Conservation (phyloP, 1,284 basidiomycete genomes). For the Ustilago hordei region DNA sequence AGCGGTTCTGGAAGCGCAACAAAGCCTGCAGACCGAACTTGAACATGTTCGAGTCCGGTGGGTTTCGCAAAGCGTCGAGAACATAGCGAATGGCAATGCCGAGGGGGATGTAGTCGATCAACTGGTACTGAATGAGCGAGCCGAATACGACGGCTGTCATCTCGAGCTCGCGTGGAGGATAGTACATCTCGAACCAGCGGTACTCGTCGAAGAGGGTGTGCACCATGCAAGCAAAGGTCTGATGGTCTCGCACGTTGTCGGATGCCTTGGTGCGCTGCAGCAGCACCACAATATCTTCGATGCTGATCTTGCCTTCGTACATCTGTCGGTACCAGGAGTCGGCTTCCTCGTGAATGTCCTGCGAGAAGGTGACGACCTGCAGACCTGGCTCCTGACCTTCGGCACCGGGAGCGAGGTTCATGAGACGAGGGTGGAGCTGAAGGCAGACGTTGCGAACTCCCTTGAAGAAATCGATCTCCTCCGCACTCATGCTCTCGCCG, state of each 20-base stretch:
- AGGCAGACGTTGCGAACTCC: conserved; percentile 93
- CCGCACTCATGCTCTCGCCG: conserved; percentile 71
- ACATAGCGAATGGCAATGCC: conserved; percentile 98
- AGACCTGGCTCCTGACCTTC: conserved; percentile 92
- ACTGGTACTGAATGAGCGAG: conserved; percentile 90
- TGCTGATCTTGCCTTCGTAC: conserved; percentile 90
- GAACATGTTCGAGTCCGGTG: conserved; percentile 91
- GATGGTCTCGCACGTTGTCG: conserved; percentile 84
- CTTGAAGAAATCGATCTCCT: conserved; percentile 88
- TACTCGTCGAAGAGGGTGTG: conserved; percentile 99
- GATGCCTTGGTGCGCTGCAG: conserved; percentile 88
- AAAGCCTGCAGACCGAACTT: conserved; percentile 95
- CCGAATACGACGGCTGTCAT: conserved; percentile 98
- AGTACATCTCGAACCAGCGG: conserved; percentile 94
- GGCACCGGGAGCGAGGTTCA: conserved; percentile 87
- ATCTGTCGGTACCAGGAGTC: conserved; percentile 97
- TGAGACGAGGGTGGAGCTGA: conserved; percentile 94
- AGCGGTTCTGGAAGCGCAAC: conserved; percentile 84
- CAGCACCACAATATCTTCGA: conserved; percentile 91
- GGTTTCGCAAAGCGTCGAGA: conserved; percentile 81
- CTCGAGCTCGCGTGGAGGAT: conserved; percentile 91
- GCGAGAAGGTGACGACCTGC: conserved; percentile 85
- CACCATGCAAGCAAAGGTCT: conserved; percentile 98
- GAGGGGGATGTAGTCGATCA: conserved; percentile 94
- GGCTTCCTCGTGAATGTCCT: conserved; percentile 86